These are phyloP conservation scores for Thielaviopsis ethacetica DNA, from an alignment of 2,329 filamentous ascomycete genomes.

Conservation along the genomic window DNA sequence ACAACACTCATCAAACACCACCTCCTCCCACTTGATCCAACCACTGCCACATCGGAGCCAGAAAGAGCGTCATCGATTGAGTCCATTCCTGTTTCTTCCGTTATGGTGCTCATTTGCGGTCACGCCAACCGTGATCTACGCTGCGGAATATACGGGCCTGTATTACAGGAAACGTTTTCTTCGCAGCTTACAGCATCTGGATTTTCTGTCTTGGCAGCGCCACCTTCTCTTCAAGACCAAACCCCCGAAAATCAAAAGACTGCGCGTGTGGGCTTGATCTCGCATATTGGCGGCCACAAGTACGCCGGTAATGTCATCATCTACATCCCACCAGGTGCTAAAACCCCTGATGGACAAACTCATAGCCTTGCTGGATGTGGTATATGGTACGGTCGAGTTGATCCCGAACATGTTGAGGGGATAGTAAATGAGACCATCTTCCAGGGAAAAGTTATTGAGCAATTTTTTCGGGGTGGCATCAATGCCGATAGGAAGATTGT, in stretches of 20 bases:
- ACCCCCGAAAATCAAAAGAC: slow-evolving; percentile 15
- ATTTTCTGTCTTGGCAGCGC: slow-evolving; percentile 26
- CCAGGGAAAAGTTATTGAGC: slow-evolving; percentile 48
- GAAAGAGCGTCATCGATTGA: slow-evolving; percentile 31
- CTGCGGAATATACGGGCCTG: slow-evolving; percentile 66
- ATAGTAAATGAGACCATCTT: slow-evolving; percentile 56
- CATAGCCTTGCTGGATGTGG: slow-evolving; percentile 54
- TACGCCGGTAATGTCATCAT: slow-evolving; percentile 74
- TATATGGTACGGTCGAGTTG: slow-evolving; percentile 70
- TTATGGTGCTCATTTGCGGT: slow-evolving; percentile 74
- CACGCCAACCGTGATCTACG: slow-evolving; percentile 68
- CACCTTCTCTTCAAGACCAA: not conserved
- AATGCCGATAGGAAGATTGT: slow-evolving; percentile 33
- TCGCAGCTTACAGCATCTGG: slow-evolving; percentile 31
- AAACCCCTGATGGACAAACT: not conserved
- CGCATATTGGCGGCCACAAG: slow-evolving; percentile 72
- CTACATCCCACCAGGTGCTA: slow-evolving; percentile 48
- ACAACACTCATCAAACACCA: slow-evolving; percentile 19
- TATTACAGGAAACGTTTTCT: slow-evolving; percentile 52
- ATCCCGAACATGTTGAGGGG: slow-evolving; percentile 59
- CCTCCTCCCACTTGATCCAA: slow-evolving; percentile 3
- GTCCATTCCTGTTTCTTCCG: slow-evolving; percentile 37
- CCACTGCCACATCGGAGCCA: slow-evolving; percentile 28
- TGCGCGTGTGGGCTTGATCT: slow-evolving; percentile 53
- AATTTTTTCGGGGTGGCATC: slow-evolving; percentile 59